Percentiles rank a stretch among this genome's conserved stretches.
phyloP scores from a whole-genome alignment of 2,329 filamentous ascomycete genomes.

The Paraphoma sp. region DNA sequence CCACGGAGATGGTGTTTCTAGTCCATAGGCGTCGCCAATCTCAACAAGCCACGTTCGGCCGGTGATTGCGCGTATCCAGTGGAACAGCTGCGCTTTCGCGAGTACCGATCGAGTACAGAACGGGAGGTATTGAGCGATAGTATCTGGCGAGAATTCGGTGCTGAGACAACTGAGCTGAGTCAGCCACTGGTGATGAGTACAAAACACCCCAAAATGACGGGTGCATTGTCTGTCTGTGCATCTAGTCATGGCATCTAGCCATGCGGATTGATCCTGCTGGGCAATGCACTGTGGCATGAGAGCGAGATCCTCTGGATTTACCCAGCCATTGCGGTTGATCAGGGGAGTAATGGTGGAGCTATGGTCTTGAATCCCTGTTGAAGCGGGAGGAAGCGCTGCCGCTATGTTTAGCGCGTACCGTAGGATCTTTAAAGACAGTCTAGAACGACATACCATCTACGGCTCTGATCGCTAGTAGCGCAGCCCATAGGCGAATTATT shows the following conservation, averaged over 20 bases:
- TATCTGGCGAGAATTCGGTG: conserved; percentile 33
- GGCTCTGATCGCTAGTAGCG: too few relatives aligned
- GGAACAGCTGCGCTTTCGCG: conserved; percentile 41
- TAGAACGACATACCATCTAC: too few relatives aligned
- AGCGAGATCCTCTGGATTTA: conserved; percentile 43
- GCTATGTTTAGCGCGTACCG: too few relatives aligned
- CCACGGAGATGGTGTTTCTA: conserved; percentile 32
- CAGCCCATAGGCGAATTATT: too few relatives aligned
- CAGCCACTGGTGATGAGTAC: conserved; percentile 43
- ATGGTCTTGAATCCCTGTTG: neutral
- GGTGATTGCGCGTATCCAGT: conserved; percentile 34
- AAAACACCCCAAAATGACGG: conserved; percentile 39
- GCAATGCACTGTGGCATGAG: conserved; percentile 47
- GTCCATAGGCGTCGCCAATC: conserved; percentile 36
- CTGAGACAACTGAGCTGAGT: conserved; percentile 42
- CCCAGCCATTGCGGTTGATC: conserved; percentile 28
- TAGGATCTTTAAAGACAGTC: too few relatives aligned
- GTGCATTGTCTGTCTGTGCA: conserved; percentile 40
- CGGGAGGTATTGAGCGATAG: conserved; percentile 30
- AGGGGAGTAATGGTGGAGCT: neutral
- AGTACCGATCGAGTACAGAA: conserved; percentile 42
- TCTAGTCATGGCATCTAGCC: conserved; percentile 40
- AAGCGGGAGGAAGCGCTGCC: neutral
- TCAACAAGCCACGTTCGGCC: conserved; percentile 43
- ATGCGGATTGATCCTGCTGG: conserved; percentile 40